These are phyloP conservation scores for Aureobasidium sp. DNA, from an alignment of 2,329 filamentous ascomycete genomes.

Conservation along the genomic window DNA sequence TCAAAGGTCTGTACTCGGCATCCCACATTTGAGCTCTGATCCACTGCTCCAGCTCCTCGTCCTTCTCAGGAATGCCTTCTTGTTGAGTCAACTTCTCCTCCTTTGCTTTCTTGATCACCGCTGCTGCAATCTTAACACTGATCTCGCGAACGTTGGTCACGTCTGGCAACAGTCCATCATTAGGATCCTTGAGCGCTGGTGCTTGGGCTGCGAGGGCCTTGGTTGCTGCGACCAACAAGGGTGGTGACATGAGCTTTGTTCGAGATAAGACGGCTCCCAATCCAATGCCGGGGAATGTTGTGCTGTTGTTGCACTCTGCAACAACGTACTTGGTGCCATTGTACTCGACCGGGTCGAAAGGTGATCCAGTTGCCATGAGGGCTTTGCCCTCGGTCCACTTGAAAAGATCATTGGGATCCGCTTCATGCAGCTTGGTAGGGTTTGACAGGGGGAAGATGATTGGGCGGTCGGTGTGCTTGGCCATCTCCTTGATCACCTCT, in stretches of 20 bases:
- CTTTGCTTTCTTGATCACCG: conserved; percentile 65
- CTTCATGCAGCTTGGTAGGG: conserved; percentile 77
- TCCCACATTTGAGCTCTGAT: conserved; percentile 76
- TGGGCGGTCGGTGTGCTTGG: conserved; percentile 62
- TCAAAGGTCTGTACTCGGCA: conserved; percentile 59
- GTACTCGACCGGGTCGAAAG: conserved; percentile 66
- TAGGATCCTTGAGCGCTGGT: conserved; percentile 60
- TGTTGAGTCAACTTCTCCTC: conserved; percentile 62
- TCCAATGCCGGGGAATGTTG: conserved; percentile 79
- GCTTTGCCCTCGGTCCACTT: conserved; percentile 72
- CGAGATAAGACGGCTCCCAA: conserved; percentile 69
- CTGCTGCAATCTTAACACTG: conserved; percentile 68
- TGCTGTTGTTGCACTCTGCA: conserved; percentile 85
- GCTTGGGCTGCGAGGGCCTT: conserved; percentile 64
- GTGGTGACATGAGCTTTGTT: conserved; percentile 59
- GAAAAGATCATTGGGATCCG: conserved; percentile 66
- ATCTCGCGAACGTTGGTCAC: conserved; percentile 67
- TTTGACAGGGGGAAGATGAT: conserved; percentile 86
- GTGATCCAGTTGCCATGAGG: conserved; percentile 75
- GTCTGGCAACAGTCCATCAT: conserved; percentile 65
- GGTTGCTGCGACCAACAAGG: conserved; percentile 75
- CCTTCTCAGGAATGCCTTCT: conserved; percentile 54
- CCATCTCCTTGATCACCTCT: conserved; percentile 68
- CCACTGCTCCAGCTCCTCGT: conserved; percentile 59
- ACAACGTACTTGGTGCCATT: conserved; percentile 49